Conservation (phyloP, 140 eudicot species). For the Anethum foeniculum region DNA sequence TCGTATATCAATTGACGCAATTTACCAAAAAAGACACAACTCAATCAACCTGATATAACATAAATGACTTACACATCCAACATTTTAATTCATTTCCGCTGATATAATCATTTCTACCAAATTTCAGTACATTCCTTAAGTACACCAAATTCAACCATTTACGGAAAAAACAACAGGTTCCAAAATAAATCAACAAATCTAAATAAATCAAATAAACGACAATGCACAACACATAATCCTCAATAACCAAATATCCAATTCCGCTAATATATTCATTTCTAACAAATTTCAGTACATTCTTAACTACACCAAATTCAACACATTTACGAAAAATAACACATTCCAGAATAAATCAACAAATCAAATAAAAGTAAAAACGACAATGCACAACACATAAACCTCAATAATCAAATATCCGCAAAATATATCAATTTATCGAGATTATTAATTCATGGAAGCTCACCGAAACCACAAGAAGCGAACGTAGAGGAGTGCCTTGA, state of each 20-base stretch:
- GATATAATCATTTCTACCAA: not conserved
- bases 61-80: not conserved
- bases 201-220: too few relatives aligned
- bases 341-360: not conserved
- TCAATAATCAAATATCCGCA: not conserved
- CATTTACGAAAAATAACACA: too few relatives aligned
- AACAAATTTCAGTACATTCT: not conserved
- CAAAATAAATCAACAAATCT: not conserved
- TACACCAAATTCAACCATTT: not conserved
- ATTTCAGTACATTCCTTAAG: not conserved
- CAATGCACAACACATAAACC: too few relatives aligned
- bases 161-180: not conserved
- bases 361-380: too few relatives aligned
- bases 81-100: not conserved
- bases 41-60: not conserved
- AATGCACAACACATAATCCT: too few relatives aligned
- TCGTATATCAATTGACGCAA: too few relatives aligned
- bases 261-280: not conserved
- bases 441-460: conserved; percentile 14
- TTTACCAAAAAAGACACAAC: not conserved
- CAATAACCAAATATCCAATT: not conserved
- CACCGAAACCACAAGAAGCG: conserved; percentile 74
- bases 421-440: not conserved
- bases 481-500: conserved; percentile 60
- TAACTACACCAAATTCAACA: not conserved